Evolutionary conservation across 108 stramenopile species (phyloP).

Genomic region (Nitzschia putrida): DNA sequence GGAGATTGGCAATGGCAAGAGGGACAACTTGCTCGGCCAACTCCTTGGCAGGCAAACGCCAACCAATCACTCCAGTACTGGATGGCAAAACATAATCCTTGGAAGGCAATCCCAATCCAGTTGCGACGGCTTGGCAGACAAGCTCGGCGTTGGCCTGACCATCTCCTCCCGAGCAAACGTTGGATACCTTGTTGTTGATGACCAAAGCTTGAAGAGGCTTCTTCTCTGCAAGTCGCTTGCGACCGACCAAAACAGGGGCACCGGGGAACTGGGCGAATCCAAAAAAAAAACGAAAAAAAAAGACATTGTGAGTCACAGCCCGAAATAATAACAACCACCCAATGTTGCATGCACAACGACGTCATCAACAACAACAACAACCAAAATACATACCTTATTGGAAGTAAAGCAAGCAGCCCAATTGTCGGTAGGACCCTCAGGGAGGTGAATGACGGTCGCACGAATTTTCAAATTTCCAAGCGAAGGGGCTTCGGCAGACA

Average conservation of each 20-base stretch:
- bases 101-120: conserved; percentile 65
- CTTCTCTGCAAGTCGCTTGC: conserved; percentile 69
- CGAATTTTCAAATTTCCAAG: conserved; percentile 76
- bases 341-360: no score
- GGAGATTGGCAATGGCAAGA: conserved; percentile 65
- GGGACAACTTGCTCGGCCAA: conserved; percentile 82
- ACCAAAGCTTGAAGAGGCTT: conserved; percentile 89
- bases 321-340: no score
- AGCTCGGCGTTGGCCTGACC: conserved; percentile 84
- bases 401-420: conserved; percentile 88
- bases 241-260: conserved; percentile 88
- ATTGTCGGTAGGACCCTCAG: conserved; percentile 81
- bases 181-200: conserved; percentile 96
- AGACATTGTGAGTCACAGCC: neutral
- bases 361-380: no score
- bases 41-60: conserved; percentile 91
- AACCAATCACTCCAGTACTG: conserved; percentile 97
- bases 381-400: conserved; percentile 61
- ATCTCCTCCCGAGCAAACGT: conserved; percentile 92
- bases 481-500: conserved; percentile 77
- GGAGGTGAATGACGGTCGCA: conserved; percentile 82
- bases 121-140: conserved; percentile 85
- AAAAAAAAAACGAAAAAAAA: conserved; percentile 1
- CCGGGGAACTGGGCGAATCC: conserved; percentile 75
- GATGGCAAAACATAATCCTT: conserved; percentile 84